These are phyloP conservation scores for Mycena kentingensis DNA, from an alignment of 768 basidiomycete genomes.

Conservation along the genomic window DNA sequence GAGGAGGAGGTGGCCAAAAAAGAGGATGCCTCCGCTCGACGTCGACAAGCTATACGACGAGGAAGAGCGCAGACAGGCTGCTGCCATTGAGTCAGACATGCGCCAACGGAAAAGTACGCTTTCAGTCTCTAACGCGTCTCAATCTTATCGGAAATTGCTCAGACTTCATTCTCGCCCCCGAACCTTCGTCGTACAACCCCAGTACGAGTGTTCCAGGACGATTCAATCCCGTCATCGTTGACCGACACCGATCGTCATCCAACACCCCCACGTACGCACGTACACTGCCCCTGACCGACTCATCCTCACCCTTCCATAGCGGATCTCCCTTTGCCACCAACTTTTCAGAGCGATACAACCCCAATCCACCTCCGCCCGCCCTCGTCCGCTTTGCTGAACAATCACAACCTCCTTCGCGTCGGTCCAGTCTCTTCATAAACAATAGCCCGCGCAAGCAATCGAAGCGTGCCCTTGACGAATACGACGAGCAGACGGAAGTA, in stretches of 20 bases:
- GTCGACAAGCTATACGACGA: conserved; percentile 23
- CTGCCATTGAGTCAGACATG: conserved; percentile 41
- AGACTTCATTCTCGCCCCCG: conserved; percentile 25
- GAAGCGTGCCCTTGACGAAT: conserved; percentile 46
- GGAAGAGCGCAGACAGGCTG: conserved; percentile 38
- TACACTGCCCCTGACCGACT: background rate
- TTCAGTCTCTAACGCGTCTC: conserved; percentile 23
- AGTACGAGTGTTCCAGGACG: conserved; percentile 25
- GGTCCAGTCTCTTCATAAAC: conserved; percentile 34
- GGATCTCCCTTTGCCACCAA: conserved; percentile 27
- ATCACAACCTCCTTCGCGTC: conserved; percentile 29
- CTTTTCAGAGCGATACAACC: conserved; percentile 42
- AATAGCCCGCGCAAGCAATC: conserved; percentile 32
- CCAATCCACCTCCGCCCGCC: conserved; percentile 27
- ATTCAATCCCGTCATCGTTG: conserved; percentile 22
- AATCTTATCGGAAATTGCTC: conserved; percentile 26
- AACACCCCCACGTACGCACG: conserved; percentile 19
- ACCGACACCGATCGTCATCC: conserved; percentile 15
- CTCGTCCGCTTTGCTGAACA: conserved; percentile 23
- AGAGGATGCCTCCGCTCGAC: conserved; percentile 33
- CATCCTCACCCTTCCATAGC: conserved; percentile 1
- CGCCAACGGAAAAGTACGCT: conserved; percentile 50
- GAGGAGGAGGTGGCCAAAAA: conserved; percentile 50
- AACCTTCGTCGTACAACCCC: conserved; percentile 22
- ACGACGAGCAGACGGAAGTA: conserved; percentile 46